phyloP scores from a whole-genome alignment of 768 basidiomycete genomes.

The Leccinum pellstonianum region DNA sequence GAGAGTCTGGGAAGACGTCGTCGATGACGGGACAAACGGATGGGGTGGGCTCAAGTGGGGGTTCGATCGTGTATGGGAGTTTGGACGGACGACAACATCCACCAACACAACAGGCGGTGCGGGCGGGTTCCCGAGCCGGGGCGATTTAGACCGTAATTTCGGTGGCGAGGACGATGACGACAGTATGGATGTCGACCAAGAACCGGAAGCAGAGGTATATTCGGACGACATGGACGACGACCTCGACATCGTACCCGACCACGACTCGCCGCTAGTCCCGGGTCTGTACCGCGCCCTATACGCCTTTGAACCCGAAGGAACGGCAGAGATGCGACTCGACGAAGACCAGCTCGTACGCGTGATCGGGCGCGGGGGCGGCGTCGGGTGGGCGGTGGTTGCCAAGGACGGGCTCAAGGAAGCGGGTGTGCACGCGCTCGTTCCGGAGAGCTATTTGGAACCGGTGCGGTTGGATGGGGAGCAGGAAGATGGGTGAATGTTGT shows the following conservation, averaged over 20 bases:
- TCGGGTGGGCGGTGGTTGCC: conserved; percentile 78
- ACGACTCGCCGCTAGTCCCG: conserved; percentile 47
- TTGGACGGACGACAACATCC: conserved; percentile 14
- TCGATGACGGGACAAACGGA: conserved; percentile 29
- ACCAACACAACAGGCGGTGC: conserved; percentile 8
- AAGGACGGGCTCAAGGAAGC: conserved; percentile 37
- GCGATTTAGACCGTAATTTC: conserved; percentile 52
- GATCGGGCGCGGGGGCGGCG: conserved; percentile 71
- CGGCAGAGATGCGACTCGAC: conserved; percentile 76
- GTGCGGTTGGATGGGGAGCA: conserved; percentile 39
- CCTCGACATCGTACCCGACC: conserved; percentile 9
- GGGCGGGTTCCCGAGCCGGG: conserved; percentile 34
- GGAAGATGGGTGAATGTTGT: conserved; percentile 9
- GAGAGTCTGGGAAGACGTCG: conserved; percentile 25
- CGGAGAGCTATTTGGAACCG: conserved; percentile 72
- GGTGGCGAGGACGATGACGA: conserved; percentile 31
- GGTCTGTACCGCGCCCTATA: conserved; percentile 79
- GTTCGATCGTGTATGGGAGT: conserved; percentile 41
- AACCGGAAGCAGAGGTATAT: conserved; percentile 35
- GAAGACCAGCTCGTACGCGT: conserved; percentile 78
- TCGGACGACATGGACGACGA: conserved; percentile 21
- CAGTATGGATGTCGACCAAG: conserved; percentile 19
- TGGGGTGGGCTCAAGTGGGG: conserved; percentile 44
- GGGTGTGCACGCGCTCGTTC: conserved; percentile 67
- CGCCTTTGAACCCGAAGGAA: conserved; percentile 75